Evolutionary conservation across 192 early-diverging fungal species (phyloP).

Genomic region (Ambispora gerdemannii): DNA sequence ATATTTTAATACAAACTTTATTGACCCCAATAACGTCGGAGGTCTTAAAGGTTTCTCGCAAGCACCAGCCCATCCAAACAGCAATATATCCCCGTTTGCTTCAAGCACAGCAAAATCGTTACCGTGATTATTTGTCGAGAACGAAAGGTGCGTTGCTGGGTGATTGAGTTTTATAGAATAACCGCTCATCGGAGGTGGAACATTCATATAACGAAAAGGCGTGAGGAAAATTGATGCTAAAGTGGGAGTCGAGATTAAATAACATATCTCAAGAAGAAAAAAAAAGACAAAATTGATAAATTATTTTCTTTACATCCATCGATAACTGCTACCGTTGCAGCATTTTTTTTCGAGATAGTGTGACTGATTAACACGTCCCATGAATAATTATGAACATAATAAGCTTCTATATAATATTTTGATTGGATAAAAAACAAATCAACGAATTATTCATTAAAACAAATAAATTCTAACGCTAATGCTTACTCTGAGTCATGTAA

Average conservation of each 20-base stretch:
- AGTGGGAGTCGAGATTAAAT: slow-evolving; percentile 22
- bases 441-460: slow-evolving; percentile 5
- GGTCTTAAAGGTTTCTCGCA: slow-evolving; percentile 25
- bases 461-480: neutral
- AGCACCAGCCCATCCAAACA: slow-evolving; percentile 38
- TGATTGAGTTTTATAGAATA: slow-evolving; percentile 38
- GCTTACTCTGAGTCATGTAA: slow-evolving; percentile 46
- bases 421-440: neutral
- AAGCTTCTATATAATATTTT: slow-evolving; percentile 35
- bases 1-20: slow-evolving; percentile 34
- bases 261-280: neutral
- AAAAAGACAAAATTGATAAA: slow-evolving; percentile 14
- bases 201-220: slow-evolving; percentile 77
- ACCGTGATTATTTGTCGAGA: slow-evolving; percentile 56
- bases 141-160: slow-evolving; percentile 60
- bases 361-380: slow-evolving; percentile 44
- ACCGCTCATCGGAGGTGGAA: slow-evolving; percentile 92
- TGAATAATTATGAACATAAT: slow-evolving; percentile 39
- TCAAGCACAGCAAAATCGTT: slow-evolving; percentile 73
- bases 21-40: slow-evolving; percentile 40
- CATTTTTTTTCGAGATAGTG: slow-evolving; percentile 38
- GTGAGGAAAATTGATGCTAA: slow-evolving; percentile 59
- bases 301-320: slow-evolving; percentile 74
- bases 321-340: slow-evolving; percentile 68
- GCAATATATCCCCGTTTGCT: slow-evolving; percentile 48